Percentiles rank a stretch among this genome's conserved stretches.
These are phyloP conservation scores for Bassia scoparia DNA, from an alignment of 148 eudicot species.

Conservation along the genomic window DNA sequence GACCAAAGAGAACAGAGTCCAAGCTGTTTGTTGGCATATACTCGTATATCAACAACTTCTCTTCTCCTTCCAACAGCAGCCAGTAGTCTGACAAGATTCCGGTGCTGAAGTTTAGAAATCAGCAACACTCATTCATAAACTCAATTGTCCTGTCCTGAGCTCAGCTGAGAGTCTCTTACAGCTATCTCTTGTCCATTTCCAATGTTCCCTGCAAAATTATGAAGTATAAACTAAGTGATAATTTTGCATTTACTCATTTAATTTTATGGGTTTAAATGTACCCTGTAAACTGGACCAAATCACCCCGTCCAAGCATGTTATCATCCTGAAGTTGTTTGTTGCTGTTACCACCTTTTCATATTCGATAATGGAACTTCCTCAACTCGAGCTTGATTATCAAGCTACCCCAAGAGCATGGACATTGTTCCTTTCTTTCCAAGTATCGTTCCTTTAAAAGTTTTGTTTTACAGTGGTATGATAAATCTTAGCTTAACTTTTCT, in stretches of 20 bases:
- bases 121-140: slow-evolving; percentile 37
- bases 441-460: not conserved
- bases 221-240: not conserved
- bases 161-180: slow-evolving; percentile 39
- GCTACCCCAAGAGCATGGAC: not conserved
- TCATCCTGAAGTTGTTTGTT: slow-evolving; percentile 31
- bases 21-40: slow-evolving; percentile 42
- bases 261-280: no score
- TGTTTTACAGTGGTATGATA: not conserved
- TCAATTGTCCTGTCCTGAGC: slow-evolving; percentile 38
- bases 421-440: not conserved
- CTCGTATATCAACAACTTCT: slow-evolving; percentile 39
- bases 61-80: slow-evolving; percentile 38
- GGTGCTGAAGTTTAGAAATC: slow-evolving; percentile 43
- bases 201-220: slow-evolving; percentile 30
- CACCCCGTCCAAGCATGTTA: slow-evolving; percentile 52
- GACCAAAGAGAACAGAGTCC: slow-evolving; percentile 37
- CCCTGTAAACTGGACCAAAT: slow-evolving; percentile 52
- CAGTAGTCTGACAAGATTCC: slow-evolving; percentile 43
- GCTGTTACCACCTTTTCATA: slow-evolving; percentile 37
- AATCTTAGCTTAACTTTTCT: not conserved
- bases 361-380: slow-evolving; percentile 36
- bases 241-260: no score
- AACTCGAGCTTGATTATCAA: slow-evolving; percentile 3
- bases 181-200: slow-evolving; percentile 32